Percentiles rank a stretch among this genome's conserved stretches.
These are phyloP conservation scores for Cordyceps fumosorosea DNA, from an alignment of 2,329 filamentous ascomycete genomes.

Conservation along the genomic window DNA sequence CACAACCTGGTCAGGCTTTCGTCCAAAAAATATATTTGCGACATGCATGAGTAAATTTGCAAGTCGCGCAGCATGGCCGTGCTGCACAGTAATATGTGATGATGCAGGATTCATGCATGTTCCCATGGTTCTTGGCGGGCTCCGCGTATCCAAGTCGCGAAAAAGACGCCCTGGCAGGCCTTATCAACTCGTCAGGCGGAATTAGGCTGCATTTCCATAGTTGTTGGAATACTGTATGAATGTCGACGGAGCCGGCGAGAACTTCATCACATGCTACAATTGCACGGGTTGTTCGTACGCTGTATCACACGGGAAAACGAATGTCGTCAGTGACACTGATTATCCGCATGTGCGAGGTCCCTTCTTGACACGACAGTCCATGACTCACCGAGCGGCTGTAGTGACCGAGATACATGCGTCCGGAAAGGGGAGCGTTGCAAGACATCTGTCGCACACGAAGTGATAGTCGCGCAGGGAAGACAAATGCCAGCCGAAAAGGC, in stretches of 20 bases:
- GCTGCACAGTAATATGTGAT: background rate
- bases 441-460: background rate
- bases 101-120: background rate
- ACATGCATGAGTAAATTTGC: constrained; percentile 7
- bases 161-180: background rate
- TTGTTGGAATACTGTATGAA: background rate
- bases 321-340: no score
- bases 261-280: background rate
- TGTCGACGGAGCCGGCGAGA: background rate
- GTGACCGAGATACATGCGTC: constrained; percentile 1
- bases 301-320: background rate
- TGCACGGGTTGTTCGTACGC: background rate
- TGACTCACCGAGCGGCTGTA: constrained; percentile 10
- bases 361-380: background rate
- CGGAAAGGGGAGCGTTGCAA: background rate
- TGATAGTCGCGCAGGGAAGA: background rate
- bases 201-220: background rate
- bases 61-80: background rate
- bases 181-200: background rate
- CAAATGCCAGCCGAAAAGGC: background rate
- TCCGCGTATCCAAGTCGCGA: background rate
- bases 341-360: background rate
- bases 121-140: background rate
- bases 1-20: background rate
- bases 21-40: background rate